A percentile compares a stretch with the other conserved stretches of the same genome.
Conservation (phyloP, 2,329 filamentous ascomycete species). For the Ceratocystis destructans region DNA sequence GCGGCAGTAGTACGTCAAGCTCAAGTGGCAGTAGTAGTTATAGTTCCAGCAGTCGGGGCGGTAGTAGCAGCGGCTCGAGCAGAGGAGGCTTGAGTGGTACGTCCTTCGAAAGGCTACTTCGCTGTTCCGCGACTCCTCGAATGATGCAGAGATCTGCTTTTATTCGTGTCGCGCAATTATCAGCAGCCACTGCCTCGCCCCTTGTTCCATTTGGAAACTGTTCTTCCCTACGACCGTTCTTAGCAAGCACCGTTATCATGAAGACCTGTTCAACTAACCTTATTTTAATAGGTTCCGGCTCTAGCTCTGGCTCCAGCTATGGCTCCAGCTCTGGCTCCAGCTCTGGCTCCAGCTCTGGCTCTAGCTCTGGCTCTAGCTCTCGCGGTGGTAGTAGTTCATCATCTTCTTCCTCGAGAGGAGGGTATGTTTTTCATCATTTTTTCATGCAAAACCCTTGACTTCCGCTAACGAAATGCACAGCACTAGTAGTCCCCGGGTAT, state of each 20-base stretch:
- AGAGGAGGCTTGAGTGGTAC: background rate
- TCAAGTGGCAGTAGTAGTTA: conserved; percentile 22
- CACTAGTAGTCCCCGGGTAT: conserved; percentile 42
- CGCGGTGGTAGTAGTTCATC: conserved; percentile 11
- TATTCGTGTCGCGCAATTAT: background rate
- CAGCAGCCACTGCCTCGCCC: too few relatives aligned
- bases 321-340: background rate
- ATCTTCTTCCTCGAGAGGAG: conserved; percentile 7
- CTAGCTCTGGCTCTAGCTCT: background rate
- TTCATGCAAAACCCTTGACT: conserved; percentile 7
- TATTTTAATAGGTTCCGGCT: background rate
- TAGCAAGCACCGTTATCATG: too few relatives aligned
- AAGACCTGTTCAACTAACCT: background rate
- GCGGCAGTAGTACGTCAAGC: conserved; percentile 10
- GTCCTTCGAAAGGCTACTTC: background rate
- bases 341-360: background rate
- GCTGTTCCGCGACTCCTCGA: background rate
- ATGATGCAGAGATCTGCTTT: background rate
- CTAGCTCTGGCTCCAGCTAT: background rate
- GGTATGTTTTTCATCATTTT: conserved; percentile 9
- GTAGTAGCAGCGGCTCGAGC: conserved; percentile 18
- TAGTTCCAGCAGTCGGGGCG: conserved; percentile 21
- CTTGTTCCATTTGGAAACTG: too few relatives aligned
- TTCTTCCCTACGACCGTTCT: too few relatives aligned
- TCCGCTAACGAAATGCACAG: conserved; percentile 27